Base-by-base conservation (phyloP, 768 basidiomycete genomes). In the Lactifluus hygrophoroides region DNA sequence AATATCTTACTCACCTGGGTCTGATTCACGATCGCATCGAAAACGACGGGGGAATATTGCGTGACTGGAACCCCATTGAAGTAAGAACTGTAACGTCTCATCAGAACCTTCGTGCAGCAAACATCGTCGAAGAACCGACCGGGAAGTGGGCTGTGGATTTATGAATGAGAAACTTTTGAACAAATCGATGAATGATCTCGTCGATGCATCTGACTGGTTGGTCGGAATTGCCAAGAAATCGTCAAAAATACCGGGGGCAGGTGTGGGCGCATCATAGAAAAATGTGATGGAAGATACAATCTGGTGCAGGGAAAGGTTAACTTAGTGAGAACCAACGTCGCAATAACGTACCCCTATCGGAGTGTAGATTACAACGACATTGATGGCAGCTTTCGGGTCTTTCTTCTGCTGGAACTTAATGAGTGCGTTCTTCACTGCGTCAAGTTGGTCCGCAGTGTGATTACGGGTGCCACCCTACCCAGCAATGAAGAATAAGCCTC, bases 191-290 rank as follows among this genome's bases (percentile, higher is more conserved):
- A 55, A 59, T 16, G 56, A 45, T 23, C 14, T 30, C 7, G 56
- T 54, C n/a, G 57, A 48, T 13, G 50, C 27, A 14, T 37, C 23
- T 1, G 17, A 27, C 19, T 21, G 10, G 5, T 3, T 35, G 25
- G 45, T 2, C 3, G 60, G 60, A 5, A 61, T 61, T 0, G 56
- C 34, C 51, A 66, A 50, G 38, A 66, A 54, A 27, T 62, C 64
- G 1, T 65, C 64, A 32, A 66, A 65, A 1, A 60, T 34, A 10
- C 60, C 62, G 1, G 23, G 48, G 5, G 62, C 54, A 16, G 62
- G 59, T 5, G 51, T 51, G 1, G 66, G 64, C 0, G 48, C 64
- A 34, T 66, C 62, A 45, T 66, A 66, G 37, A 63, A 66, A 1
- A 54, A 10, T 8, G 38, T 1, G 27, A 40, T 3, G 14, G 17